Base-by-base conservation (phyloP, 2,329 filamentous ascomycete species). In the Scortechinia acanthostroma region DNA sequence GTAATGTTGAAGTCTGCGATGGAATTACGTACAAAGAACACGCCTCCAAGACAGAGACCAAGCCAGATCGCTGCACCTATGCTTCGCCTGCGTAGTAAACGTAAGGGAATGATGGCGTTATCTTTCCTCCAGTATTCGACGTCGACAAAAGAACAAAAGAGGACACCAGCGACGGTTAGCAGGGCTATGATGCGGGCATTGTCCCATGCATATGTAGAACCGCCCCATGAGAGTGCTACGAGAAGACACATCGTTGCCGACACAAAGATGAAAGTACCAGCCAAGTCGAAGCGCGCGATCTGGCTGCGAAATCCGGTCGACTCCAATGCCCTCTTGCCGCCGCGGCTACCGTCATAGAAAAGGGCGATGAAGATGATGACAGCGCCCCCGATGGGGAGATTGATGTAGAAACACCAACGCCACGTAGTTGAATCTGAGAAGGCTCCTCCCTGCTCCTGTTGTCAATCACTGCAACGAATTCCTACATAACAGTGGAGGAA, bases 211-310 rank as follows among this genome's bases (percentile, higher is more conserved):
- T 56, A 57, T 35, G 47, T 47, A 4, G 49, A 43, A 1, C 55
- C 55, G 30, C 53, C 55, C 55, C 55, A 57, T 42, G 56, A 46
- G 10, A 57, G 43, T 5, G 55, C 55, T 5, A 57, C 43, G 4
- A 57, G 19, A 4, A 57, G 49, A 42, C 55, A 53, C 5, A 55
- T 45, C 6, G 55, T 51, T 23, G 49, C 50, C 19, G 51, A 49
- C 2, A 54, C 22, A 42, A 57, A 55, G 16, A 57, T 33, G 15
- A 45, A 6, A 4, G 52, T 50, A 6, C 51, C 48, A n/a, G 50
- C 17, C 15, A 52, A 47, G 44, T 58, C 53, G 20, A 58, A 52
- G 19, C 52, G 51, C 43, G 43, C 50, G 33, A 45, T 43, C 46
- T 43, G 49, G n/a, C 45, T 44, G 22, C 30, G 30, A 4, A 50